These are phyloP conservation scores for Pestalotiopsis sp. DNA, from an alignment of 2,329 filamentous ascomycete species.

Conservation along the genomic window DNA sequence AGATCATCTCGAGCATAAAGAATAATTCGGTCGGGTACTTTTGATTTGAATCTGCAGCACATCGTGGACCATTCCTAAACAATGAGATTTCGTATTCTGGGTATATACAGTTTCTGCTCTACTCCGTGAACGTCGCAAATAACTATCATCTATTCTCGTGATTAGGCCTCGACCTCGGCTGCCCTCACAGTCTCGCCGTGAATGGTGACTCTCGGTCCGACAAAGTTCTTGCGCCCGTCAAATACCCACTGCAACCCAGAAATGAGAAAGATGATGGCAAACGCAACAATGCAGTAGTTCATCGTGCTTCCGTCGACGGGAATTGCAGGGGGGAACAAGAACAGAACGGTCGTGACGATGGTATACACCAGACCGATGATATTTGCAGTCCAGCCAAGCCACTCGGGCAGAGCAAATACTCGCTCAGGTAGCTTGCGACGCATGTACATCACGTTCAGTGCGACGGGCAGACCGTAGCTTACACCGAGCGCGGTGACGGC, in stretches of 20 bases:
- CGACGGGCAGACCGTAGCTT: slow-evolving; percentile 73
- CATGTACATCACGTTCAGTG: slow-evolving; percentile 68
- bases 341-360: slow-evolving; percentile 71
- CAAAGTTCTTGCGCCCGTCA: slow-evolving; percentile 49
- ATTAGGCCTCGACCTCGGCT: neutral
- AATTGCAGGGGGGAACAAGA: slow-evolving; percentile 70
- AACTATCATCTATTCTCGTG: neutral
- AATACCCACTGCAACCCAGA: slow-evolving; percentile 41
- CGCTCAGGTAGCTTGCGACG: slow-evolving; percentile 65
- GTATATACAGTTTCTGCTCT: neutral
- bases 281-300: slow-evolving; percentile 58
- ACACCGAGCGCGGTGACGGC: slow-evolving; percentile 73
- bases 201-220: slow-evolving; percentile 35
- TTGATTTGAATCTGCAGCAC: too few species aligned
- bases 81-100: neutral
- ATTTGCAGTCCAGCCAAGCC: slow-evolving; percentile 64
- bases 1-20: too few species aligned
- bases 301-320: slow-evolving; percentile 69
- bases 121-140: too few species aligned
- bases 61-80: neutral
- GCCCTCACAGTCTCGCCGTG: slow-evolving; percentile 15
- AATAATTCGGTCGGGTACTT: too few species aligned
- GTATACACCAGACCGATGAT: slow-evolving; percentile 65
- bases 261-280: slow-evolving; percentile 51
- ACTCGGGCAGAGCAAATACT: slow-evolving; percentile 55